Percentiles rank a stretch among this genome's conserved stretches.
These are phyloP conservation scores for Houttuynia cordata DNA, from an alignment of 164 flowering plant genomes.

Conservation along the genomic window DNA sequence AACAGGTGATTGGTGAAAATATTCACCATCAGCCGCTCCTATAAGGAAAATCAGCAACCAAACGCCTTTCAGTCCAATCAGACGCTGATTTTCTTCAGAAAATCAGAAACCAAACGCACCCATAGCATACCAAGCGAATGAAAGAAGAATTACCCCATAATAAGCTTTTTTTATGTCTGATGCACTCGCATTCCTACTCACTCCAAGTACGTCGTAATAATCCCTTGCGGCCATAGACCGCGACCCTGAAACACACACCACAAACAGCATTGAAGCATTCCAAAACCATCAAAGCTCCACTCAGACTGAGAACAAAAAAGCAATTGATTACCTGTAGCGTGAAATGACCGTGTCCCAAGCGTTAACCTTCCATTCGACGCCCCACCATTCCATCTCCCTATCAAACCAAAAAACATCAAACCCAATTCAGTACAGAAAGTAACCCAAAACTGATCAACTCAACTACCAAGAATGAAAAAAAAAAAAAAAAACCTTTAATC, in stretches of 20 bases:
- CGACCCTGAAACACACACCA: slow-evolving; percentile 9
- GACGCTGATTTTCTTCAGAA: too few species aligned
- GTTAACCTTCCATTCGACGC: slow-evolving; percentile 17
- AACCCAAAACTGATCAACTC: background rate
- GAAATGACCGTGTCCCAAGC: slow-evolving; percentile 31
- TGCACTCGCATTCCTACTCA: slow-evolving; percentile 61
- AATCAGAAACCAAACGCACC: too few species aligned
- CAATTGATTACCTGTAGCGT: slow-evolving; percentile 65
- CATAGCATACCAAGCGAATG: too few species aligned
- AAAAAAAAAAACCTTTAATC: background rate
- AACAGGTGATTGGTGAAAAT: too few species aligned
- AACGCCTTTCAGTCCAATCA: too few species aligned
- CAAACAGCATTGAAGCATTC: background rate
- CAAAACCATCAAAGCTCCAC: background rate
- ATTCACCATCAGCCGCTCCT: too few species aligned
- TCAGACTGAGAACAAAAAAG: background rate
- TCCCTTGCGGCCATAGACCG: slow-evolving; percentile 38
- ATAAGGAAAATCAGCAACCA: too few species aligned
- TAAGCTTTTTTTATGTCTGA: slow-evolving; percentile 92
- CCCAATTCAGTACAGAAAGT: too few species aligned
- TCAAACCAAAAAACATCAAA: slow-evolving; percentile 1
- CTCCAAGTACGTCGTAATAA: slow-evolving; percentile 84
- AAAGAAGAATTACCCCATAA: slow-evolving; percentile 48
- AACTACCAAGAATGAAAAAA: background rate
- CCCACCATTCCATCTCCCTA: slow-evolving; percentile 19